These are phyloP conservation scores for Cladophialophora chaetospira DNA, from an alignment of 2,329 filamentous ascomycete species.

Conservation along the genomic window DNA sequence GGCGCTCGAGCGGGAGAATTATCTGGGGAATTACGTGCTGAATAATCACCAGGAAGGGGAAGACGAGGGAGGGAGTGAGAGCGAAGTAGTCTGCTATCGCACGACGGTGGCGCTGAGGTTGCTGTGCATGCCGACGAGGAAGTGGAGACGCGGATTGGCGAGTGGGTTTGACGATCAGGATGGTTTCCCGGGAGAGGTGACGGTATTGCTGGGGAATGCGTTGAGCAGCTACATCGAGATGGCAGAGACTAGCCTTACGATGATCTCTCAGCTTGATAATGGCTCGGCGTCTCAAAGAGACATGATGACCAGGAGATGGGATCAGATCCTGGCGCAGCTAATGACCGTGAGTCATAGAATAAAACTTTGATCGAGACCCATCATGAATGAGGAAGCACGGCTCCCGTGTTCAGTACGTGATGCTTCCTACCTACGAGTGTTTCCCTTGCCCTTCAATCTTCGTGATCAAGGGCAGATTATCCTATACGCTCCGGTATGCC, in stretches of 20 bases:
- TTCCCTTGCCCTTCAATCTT: no score
- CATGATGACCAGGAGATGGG: slow-evolving; percentile 10
- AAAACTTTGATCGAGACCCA: background rate
- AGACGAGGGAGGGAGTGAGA: background rate
- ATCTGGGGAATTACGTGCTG: slow-evolving; percentile 7
- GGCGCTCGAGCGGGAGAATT: background rate
- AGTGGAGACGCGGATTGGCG: slow-evolving; percentile 7
- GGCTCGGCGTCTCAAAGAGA: slow-evolving; percentile 2
- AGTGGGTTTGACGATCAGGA: slow-evolving; percentile 18
- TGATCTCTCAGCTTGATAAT: background rate
- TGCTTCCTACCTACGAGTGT: no score
- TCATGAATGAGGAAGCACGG: no score
- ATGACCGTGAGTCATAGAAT: background rate
- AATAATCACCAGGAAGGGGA: background rate
- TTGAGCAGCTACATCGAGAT: background rate
- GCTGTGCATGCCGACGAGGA: slow-evolving; percentile 16
- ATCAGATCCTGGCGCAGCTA: slow-evolving; percentile 4
- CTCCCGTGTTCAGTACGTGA: no score
- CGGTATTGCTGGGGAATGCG: background rate
- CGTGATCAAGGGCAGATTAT: no score
- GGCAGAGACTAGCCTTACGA: background rate
- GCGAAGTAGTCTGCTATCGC: slow-evolving; percentile 15
- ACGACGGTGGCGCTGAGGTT: slow-evolving; percentile 18
- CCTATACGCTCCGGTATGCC: no score
- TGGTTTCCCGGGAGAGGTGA: background rate